phyloP scores from a whole-genome alignment of 495 filamentous ascomycete species.

The Penicillium pancosmium region DNA sequence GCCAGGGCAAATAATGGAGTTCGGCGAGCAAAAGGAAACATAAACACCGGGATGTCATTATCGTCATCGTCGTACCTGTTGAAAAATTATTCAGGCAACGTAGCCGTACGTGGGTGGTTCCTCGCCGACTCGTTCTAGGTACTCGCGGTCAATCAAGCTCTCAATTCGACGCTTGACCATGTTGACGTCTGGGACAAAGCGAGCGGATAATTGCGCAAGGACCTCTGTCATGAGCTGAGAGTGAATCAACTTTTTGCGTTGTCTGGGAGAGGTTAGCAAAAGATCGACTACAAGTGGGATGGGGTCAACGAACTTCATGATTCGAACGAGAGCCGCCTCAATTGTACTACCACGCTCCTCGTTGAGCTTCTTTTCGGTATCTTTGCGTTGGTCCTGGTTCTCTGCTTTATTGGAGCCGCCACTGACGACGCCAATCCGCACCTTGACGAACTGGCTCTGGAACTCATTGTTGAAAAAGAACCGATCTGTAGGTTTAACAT shows the following conservation, averaged over 20 bases:
- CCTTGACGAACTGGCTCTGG: slow-evolving; percentile 75
- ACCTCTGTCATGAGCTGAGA: slow-evolving; percentile 83
- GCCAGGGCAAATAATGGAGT: slow-evolving; percentile 9
- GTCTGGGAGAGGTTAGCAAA: slow-evolving; percentile 54
- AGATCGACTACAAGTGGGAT: slow-evolving; percentile 1
- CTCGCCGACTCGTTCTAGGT: slow-evolving; percentile 83
- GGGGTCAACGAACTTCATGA: slow-evolving; percentile 80
- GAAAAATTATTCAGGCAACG: slow-evolving; percentile 54
- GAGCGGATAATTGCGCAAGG: slow-evolving; percentile 71
- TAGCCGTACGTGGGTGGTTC: slow-evolving; percentile 76
- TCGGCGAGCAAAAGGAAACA: slow-evolving; percentile 6
- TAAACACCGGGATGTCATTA: neutral
- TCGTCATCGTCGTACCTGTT: neutral
- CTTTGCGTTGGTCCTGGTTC: slow-evolving; percentile 75
- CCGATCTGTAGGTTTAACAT: slow-evolving; percentile 74
- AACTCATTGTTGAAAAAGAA: slow-evolving; percentile 90
- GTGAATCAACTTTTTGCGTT: slow-evolving; percentile 84
- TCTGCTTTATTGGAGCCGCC: slow-evolving; percentile 78
- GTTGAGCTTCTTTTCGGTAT: slow-evolving; percentile 87
- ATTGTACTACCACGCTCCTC: slow-evolving; percentile 75
- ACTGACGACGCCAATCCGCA: slow-evolving; percentile 79
- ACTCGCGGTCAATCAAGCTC: slow-evolving; percentile 87
- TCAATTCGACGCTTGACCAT: slow-evolving; percentile 97
- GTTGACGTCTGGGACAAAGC: slow-evolving; percentile 86
- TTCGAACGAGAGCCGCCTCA: slow-evolving; percentile 88